These are phyloP conservation scores for Iodosphaeria phyllophila DNA, from an alignment of 2,329 filamentous ascomycete species.

Conservation along the genomic window DNA sequence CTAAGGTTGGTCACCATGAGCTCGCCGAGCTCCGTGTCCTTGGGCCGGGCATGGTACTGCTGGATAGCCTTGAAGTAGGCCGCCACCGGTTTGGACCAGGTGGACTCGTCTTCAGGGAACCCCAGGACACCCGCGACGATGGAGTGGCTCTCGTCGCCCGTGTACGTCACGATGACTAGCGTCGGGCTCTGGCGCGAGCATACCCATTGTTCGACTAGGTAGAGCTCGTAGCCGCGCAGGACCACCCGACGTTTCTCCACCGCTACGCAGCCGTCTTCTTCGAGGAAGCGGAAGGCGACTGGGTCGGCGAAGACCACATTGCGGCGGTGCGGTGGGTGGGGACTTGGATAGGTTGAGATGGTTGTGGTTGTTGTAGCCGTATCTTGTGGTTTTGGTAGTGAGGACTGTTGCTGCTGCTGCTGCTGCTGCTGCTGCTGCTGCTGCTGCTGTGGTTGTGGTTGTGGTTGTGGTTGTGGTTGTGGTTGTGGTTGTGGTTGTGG, in stretches of 20 bases:
- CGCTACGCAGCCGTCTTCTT: constrained; percentile 61
- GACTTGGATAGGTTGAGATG: no score
- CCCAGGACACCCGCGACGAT: constrained; percentile 67
- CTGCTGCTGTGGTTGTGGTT: no score
- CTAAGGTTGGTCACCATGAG: constrained; percentile 90
- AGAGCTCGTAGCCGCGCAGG: constrained; percentile 75
- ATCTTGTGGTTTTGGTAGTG: no score
- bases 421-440: no score
- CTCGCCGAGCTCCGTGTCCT: constrained; percentile 64
- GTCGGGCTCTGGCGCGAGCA: constrained; percentile 83
- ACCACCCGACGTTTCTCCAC: constrained; percentile 54
- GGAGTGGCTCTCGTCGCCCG: constrained; percentile 62
- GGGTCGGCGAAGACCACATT: constrained; percentile 39
- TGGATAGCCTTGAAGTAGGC: constrained; percentile 76
- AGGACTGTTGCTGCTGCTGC: no score
- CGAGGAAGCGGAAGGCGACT: constrained; percentile 51
- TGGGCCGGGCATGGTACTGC: constrained; percentile 68
- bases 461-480: no score
- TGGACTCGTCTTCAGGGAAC: constrained; percentile 59
- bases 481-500: no score
- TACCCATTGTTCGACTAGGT: constrained; percentile 94
- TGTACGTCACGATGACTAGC: constrained; percentile 82
- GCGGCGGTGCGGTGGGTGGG: constrained; percentile 19
- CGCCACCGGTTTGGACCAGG: constrained; percentile 63
- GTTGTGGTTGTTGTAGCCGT: no score